Evolutionary conservation across 306 rosid species (phyloP), one percentile per base, ranked within the genome.

Genomic region (Leucaena leucocephala): DNA sequence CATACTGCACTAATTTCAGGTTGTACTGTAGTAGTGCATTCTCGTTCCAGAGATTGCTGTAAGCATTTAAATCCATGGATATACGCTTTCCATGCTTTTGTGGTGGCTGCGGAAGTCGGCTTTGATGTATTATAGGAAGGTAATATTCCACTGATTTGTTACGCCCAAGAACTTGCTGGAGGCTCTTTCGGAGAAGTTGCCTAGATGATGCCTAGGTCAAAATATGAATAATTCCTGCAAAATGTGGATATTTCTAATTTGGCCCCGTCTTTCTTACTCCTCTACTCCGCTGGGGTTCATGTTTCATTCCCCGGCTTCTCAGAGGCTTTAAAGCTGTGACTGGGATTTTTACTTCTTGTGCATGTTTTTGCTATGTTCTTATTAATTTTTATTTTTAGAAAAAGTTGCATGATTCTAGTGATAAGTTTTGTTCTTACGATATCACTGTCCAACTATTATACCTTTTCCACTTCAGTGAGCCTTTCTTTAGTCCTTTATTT

Each of bases 71-170:
- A 73, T 80, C 72, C 76, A 76, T 77, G 82, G 74, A 65, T 79
- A 50, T 76, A 71, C 49, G 78, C 86, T 82, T 76, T 68, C 77
- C 72, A 36, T 74, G 79, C 77, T 10, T 61, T 63, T 74, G 55
- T 44, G 76, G 80, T 43, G 72, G 71, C 52, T 85, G 76, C 75
- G 77, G 84, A 79, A 85, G 80, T 33, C 68, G 36, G 50, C 68
- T 33, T 71, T 83, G 80, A 80, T 89, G 83, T 90, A 68, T 76
- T 57, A 84, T 86, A 84, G 87, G 83, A 79, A 75, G 84, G 78
- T 59, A 80, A 87, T 71, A 67, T 75, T 82, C 78, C 75, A 44
- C 78, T 82, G 82, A 81, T 81, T 72, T 87, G 84, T 85, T 85
- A 64, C 75, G 52, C 78, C 76, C 72, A 70, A 84, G 72, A 85